phyloP scores from a whole-genome alignment of 345 rosid genomes.

The Camelina laxa region DNA sequence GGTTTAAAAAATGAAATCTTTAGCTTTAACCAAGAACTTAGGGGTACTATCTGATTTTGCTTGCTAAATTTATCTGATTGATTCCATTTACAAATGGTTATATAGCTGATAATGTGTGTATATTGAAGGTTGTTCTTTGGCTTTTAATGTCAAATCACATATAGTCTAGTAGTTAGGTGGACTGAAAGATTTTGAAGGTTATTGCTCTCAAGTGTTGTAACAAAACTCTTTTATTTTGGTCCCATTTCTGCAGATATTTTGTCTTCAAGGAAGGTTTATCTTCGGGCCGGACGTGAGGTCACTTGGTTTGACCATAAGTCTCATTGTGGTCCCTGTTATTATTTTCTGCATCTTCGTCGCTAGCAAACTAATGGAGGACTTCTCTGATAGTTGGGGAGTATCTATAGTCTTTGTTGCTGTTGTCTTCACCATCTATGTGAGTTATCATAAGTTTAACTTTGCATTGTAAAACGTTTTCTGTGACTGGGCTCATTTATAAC shows the following conservation, averaged over 20 bases:
- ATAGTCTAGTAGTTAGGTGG: neutral
- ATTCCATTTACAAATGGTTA: conserved; percentile 13
- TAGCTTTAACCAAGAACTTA: conserved; percentile 28
- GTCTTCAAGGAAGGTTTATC: conserved; percentile 73
- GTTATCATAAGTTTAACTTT: neutral
- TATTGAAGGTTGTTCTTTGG: conserved; percentile 2
- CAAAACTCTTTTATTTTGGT: neutral
- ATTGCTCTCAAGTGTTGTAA: neutral
- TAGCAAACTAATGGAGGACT: conserved; percentile 52
- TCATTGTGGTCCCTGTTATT: conserved; percentile 67
- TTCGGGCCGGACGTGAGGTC: conserved; percentile 92
- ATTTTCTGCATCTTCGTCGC: conserved; percentile 76
- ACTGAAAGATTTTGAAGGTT: neutral
- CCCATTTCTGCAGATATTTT: conserved; percentile 67
- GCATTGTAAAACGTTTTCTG: conserved; percentile 12
- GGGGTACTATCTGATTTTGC: neutral
- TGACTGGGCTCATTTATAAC: neutral
- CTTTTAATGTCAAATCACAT: neutral
- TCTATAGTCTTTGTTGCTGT: conserved; percentile 48
- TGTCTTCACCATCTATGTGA: conserved; percentile 43
- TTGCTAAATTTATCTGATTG: conserved; percentile 1
- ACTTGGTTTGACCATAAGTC: conserved; percentile 64
- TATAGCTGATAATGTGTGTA: conserved; percentile 1
- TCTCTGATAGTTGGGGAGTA: conserved; percentile 57
- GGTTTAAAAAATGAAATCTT: neutral